Evolutionary conservation across 768 basidiomycete genomes (phyloP).

Genomic region (Lactarius deliciosus): DNA sequence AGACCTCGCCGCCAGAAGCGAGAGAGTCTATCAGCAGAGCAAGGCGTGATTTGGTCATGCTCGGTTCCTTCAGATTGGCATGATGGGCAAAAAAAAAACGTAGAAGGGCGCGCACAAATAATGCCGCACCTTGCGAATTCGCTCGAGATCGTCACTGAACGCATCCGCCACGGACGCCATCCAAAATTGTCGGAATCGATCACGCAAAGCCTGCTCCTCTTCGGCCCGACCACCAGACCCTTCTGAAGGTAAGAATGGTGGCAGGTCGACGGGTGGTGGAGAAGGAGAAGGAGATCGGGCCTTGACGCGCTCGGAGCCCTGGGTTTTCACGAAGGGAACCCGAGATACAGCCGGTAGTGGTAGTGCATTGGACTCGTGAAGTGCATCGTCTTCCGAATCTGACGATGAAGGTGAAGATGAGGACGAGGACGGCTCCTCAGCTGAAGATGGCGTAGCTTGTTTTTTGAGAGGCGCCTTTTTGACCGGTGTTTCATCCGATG

Average conservation of each 20-base stretch:
- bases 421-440: conserved; percentile 12
- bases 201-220: conserved; percentile 56
- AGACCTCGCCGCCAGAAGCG: conserved; percentile 75
- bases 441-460: conserved; percentile 11
- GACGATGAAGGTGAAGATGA: conserved; percentile 28
- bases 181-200: conserved; percentile 81
- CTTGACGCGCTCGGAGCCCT: conserved; percentile 11
- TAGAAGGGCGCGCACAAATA: conserved; percentile 1
- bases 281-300: conserved; percentile 36
- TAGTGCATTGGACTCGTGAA: conserved; percentile 8
- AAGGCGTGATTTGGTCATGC: conserved; percentile 64
- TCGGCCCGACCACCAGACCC: conserved; percentile 37
- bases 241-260: conserved; percentile 53
- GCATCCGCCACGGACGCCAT: conserved; percentile 80
- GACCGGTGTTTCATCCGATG: conserved; percentile 20
- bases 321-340: conserved; percentile 4
- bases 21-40: conserved; percentile 79
- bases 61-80: conserved; percentile 51
- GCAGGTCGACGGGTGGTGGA: conserved; percentile 42
- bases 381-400: conserved; percentile 24
- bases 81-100: conserved; percentile 5
- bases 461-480: conserved; percentile 18
- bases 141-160: conserved; percentile 81
- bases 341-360: conserved; percentile 5
- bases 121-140: conserved; percentile 67